phyloP scores from a whole-genome alignment of 495 filamentous ascomycete species.

The Acidomyces sp. region DNA sequence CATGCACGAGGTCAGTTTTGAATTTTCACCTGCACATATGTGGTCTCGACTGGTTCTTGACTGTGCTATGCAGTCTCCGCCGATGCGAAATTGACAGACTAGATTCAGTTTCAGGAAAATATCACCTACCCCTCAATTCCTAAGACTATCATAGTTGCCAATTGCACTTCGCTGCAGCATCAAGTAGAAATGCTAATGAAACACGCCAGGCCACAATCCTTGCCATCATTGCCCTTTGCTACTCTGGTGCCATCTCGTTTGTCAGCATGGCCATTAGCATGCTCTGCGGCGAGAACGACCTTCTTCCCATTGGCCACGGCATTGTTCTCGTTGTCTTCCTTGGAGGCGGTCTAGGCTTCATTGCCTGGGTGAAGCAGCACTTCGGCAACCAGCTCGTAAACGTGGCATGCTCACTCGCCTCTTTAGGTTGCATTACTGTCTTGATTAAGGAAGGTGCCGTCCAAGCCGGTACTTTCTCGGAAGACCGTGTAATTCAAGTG shows the following conservation, averaged over 20 bases:
- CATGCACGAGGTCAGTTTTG: conserved; percentile 52
- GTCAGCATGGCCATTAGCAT: conserved; percentile 77
- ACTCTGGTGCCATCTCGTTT: conserved; percentile 67
- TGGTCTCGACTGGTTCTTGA: too few species aligned
- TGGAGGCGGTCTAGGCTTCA: conserved; percentile 63
- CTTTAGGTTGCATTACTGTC: conserved; percentile 82
- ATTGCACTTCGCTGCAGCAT: too few species aligned
- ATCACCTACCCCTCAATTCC: too few species aligned
- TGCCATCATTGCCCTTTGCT: conserved; percentile 66
- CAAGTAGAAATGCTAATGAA: too few species aligned
- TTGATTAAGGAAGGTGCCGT: conserved; percentile 86
- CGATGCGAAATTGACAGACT: too few species aligned
- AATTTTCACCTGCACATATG: too few species aligned
- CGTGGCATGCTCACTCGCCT: conserved; percentile 77
- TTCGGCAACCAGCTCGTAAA: conserved; percentile 78
- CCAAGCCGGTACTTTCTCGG: conserved; percentile 63
- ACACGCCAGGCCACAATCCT: conserved; percentile 50
- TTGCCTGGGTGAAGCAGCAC: conserved; percentile 86
- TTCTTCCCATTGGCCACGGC: conserved; percentile 60
- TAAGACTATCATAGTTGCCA: too few species aligned
- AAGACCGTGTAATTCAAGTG: conserved; percentile 74
- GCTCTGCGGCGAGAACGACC: conserved; percentile 52
- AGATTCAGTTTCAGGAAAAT: too few species aligned
- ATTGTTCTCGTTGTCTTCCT: conserved; percentile 78
- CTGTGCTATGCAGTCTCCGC: too few species aligned